phyloP scores from a whole-genome alignment of 2,329 filamentous ascomycete species.

The Trichoderma endophyticum region DNA sequence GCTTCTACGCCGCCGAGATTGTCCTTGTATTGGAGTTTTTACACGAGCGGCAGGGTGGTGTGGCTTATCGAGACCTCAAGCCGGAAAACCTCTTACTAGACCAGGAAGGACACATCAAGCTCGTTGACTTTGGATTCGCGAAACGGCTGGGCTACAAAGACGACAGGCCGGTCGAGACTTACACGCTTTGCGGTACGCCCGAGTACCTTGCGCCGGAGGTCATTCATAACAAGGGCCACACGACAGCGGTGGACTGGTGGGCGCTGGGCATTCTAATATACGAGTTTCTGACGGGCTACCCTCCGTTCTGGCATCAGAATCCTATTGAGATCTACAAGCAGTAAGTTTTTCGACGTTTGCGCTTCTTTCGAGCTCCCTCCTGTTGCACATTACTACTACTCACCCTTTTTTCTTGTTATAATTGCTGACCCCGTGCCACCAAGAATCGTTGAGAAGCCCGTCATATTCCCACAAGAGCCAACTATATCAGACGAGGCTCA shows the following conservation, averaged over 20 bases:
- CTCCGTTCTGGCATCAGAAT: constrained; percentile 83
- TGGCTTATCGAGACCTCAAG: constrained; percentile 80
- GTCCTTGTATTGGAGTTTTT: constrained; percentile 77
- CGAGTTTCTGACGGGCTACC: constrained; percentile 80
- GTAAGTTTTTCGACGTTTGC: constrained; percentile 38
- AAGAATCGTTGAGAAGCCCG: constrained; percentile 75
- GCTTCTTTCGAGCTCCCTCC: not conserved
- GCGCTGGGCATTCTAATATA: constrained; percentile 80
- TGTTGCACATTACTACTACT: not conserved
- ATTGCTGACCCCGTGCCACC: not conserved
- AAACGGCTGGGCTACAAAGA: constrained; percentile 65
- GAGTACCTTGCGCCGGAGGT: constrained; percentile 84
- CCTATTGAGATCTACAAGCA: constrained; percentile 85
- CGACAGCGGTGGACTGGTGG: constrained; percentile 82
- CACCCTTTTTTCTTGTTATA: not conserved
- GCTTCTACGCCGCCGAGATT: constrained; percentile 82
- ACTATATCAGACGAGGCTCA: constrained; percentile 65
- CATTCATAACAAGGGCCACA: constrained; percentile 76
- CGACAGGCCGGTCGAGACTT: constrained; percentile 62
- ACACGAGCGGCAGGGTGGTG: constrained; percentile 71
- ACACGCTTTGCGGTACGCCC: constrained; percentile 78
- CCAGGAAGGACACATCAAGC: constrained; percentile 72
- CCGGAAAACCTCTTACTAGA: constrained; percentile 80
- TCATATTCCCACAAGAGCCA: constrained; percentile 68
- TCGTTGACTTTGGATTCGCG: constrained; percentile 83